phyloP scores from a whole-genome alignment of 495 filamentous ascomycete genomes.

The Thozetella sp. region DNA sequence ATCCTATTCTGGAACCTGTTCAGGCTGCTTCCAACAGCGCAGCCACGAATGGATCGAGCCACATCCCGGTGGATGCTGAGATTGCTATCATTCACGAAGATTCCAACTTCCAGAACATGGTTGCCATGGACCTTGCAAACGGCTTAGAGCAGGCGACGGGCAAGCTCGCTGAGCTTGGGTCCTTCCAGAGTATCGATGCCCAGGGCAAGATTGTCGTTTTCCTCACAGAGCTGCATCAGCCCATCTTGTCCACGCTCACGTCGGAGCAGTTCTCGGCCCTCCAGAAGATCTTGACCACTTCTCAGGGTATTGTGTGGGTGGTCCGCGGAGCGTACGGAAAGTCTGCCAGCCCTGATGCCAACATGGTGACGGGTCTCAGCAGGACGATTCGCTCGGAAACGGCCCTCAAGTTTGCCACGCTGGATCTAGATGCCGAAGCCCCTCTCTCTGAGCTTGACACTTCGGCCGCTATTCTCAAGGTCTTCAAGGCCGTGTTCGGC shows the following conservation, averaged over 20 bases:
- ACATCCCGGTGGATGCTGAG: slow-evolving; percentile 20
- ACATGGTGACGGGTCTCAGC: slow-evolving; percentile 55
- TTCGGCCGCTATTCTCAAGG: slow-evolving; percentile 38
- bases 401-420: slow-evolving; percentile 48
- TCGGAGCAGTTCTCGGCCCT: slow-evolving; percentile 31
- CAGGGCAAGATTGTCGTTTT: slow-evolving; percentile 41
- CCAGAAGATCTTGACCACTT: slow-evolving; percentile 35
- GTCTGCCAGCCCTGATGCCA: slow-evolving; percentile 43
- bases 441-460: slow-evolving; percentile 32
- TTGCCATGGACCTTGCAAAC: slow-evolving; percentile 40
- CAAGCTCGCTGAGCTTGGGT: slow-evolving; percentile 30
- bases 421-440: slow-evolving; percentile 47
- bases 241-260: slow-evolving; percentile 40
- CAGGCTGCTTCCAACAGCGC: too few relatives aligned
- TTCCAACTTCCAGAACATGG: slow-evolving; percentile 37
- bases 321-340: slow-evolving; percentile 44
- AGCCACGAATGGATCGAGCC: slow-evolving; percentile 11
- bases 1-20: slow-evolving; percentile 46
- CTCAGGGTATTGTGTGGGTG: slow-evolving; percentile 50
- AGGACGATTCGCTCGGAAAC: slow-evolving; percentile 57
- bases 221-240: slow-evolving; percentile 41
- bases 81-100: slow-evolving; percentile 50
- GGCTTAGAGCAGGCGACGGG: slow-evolving; percentile 38
- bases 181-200: slow-evolving; percentile 24
- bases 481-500: slow-evolving; percentile 38